Evolutionary conservation across 768 basidiomycete species (phyloP).

Genomic region (Tylopilus plumbeoviolaceoides): DNA sequence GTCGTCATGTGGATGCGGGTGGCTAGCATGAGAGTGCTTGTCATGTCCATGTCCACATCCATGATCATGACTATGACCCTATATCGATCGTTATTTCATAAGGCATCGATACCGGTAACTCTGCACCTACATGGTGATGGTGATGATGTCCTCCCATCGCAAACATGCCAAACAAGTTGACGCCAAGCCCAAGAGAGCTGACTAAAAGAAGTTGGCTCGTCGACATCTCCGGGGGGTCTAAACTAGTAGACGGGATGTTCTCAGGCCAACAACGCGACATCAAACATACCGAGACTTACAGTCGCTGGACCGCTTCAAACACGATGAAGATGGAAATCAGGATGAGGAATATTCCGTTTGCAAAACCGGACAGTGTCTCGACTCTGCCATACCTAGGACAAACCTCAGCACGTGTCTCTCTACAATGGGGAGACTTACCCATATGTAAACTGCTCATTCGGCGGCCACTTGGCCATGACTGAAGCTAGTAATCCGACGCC

Average conservation of each 20-base stretch:
- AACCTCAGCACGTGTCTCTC: neutral
- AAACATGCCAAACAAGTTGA: constrained; percentile 98
- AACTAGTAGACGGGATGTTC: constrained; percentile 35
- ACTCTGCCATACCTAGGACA: constrained; percentile 80
- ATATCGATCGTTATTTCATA: neutral
- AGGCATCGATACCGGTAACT: neutral
- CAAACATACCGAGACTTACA: constrained; percentile 47
- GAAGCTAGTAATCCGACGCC: constrained; percentile 93
- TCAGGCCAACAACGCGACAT: neutral
- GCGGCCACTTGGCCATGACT: constrained; percentile 97
- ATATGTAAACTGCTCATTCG: constrained; percentile 92
- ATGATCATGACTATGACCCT: constrained; percentile 21
- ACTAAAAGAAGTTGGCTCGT: constrained; percentile 89
- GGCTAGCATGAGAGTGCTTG: constrained; percentile 35
- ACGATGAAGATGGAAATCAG: constrained; percentile 97
- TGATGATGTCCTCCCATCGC: constrained; percentile 91
- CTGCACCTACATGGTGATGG: constrained; percentile 52
- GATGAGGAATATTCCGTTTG: constrained; percentile 92
- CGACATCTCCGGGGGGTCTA: constrained; percentile 98
- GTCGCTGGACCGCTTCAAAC: constrained; percentile 93
- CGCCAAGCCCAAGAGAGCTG: constrained; percentile 82
- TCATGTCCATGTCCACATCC: constrained; percentile 11
- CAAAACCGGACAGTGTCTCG: constrained; percentile 96
- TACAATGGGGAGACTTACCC: constrained; percentile 53
- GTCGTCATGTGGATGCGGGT: constrained; percentile 31